Conservation (phyloP, 345 rosid species). For the Abelmoschus esculentus region DNA sequence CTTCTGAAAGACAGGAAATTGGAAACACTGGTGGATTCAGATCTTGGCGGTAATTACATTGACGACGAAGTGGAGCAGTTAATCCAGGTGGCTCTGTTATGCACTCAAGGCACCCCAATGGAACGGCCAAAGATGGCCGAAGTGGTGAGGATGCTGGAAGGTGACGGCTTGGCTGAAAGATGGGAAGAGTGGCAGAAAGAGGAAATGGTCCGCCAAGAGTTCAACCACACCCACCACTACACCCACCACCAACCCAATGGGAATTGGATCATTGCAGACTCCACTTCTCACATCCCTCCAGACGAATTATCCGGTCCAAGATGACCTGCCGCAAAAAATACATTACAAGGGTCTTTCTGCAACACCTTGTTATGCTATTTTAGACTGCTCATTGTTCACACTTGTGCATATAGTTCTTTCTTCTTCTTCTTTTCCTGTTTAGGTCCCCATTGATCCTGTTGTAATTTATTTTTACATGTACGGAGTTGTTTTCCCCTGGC, state of each 20-base stretch:
- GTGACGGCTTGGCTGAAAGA: conserved; percentile 77
- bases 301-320: conserved; percentile 84
- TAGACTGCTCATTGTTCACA: conserved; percentile 9
- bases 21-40: conserved; percentile 63
- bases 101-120: conserved; percentile 66
- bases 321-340: conserved; percentile 24
- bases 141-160: conserved; percentile 95
- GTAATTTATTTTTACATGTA: conserved; percentile 9
- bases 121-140: conserved; percentile 92
- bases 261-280: conserved; percentile 50
- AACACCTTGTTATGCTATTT: conserved; percentile 12
- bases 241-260: conserved; percentile 21
- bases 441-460: background rate
- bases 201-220: conserved; percentile 55
- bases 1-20: conserved; percentile 68
- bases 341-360: background rate
- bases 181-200: conserved; percentile 98
- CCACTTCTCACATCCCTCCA: conserved; percentile 48
- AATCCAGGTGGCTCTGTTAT: conserved; percentile 80
- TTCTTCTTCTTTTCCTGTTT: background rate
- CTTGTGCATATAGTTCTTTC: conserved; percentile 31
- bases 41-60: conserved; percentile 46
- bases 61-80: conserved; percentile 67
- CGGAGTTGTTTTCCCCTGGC: conserved; percentile 1
- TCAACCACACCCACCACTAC: conserved; percentile 22